Conservation (phyloP, 257 asterid species). For the Solanum megistacrolobum region DNA sequence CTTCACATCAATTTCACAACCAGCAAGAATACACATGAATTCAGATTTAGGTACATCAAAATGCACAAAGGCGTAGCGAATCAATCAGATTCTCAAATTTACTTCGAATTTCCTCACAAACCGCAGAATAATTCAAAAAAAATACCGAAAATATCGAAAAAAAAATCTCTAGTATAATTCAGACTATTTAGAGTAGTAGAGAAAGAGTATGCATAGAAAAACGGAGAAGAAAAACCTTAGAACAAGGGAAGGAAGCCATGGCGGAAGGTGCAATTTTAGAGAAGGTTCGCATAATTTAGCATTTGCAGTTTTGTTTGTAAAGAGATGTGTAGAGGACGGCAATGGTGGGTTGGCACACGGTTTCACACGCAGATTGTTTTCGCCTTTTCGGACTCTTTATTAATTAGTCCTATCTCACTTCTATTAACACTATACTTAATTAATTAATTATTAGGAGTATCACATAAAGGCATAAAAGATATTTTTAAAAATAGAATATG, state of each 20-base stretch:
- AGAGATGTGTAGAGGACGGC: neutral
- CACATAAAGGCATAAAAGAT: neutral
- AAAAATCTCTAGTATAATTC: neutral
- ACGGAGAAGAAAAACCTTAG: neutral
- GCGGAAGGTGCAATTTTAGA: slow-evolving; percentile 4
- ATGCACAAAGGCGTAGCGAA: neutral
- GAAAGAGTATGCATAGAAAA: neutral
- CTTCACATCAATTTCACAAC: neutral
- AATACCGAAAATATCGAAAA: neutral
- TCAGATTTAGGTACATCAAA: neutral
- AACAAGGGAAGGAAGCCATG: slow-evolving; percentile 19
- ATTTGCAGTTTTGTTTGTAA: neutral
- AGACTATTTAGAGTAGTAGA: neutral
- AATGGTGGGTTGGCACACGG: slow-evolving; percentile 5
- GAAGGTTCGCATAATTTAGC: slow-evolving; percentile 3
- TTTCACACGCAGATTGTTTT: neutral
- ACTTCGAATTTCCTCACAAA: neutral
- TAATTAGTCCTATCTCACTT: neutral
- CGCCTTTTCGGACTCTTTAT: neutral
- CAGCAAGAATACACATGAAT: neutral
- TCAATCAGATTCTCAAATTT: neutral
- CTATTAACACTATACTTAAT: neutral
- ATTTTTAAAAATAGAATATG: neutral
- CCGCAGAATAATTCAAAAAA: neutral
- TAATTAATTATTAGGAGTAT: neutral